Conservation (phyloP, 2,329 filamentous ascomycete genomes). For the Beauveria bassiana region DNA sequence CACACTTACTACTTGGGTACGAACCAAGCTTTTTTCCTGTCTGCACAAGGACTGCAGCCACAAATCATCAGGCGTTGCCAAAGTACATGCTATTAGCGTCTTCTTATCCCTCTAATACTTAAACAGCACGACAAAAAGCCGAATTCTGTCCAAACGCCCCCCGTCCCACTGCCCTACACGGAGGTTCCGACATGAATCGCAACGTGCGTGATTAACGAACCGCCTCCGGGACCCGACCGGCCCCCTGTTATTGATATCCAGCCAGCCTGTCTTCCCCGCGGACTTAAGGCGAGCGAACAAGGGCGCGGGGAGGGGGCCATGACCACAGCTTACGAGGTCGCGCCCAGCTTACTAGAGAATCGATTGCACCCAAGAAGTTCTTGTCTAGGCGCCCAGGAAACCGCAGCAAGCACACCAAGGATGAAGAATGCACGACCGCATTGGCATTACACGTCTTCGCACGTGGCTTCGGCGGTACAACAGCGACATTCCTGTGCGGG, state of each 20-base stretch:
- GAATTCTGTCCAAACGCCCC: background rate
- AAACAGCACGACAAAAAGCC: background rate
- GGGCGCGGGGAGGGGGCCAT: too few relatives aligned
- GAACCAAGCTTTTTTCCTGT: too few relatives aligned
- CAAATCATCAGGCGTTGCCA: too few relatives aligned
- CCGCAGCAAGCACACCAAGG: background rate
- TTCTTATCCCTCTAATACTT: background rate
- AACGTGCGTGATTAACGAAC: constrained; percentile 3
- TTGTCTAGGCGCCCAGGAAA: background rate
- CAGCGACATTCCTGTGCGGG: background rate
- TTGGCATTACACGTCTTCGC: background rate
- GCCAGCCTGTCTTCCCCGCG: background rate
- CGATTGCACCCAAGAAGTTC: background rate
- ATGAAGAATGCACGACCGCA: background rate
- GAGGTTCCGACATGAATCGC: constrained; percentile 2
- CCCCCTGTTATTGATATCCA: background rate
- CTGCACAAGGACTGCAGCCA: too few relatives aligned
- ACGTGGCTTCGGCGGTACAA: background rate
- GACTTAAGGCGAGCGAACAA: background rate
- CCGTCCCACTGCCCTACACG: background rate
- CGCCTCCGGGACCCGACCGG: background rate
- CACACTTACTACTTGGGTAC: too few relatives aligned
- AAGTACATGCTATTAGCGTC: background rate
- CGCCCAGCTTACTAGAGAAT: constrained; percentile 3
- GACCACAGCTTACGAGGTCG: background rate